Evolutionary conservation across 202 grass and related monocot genomes (phyloP).

Genomic region (Zizania palustris): DNA sequence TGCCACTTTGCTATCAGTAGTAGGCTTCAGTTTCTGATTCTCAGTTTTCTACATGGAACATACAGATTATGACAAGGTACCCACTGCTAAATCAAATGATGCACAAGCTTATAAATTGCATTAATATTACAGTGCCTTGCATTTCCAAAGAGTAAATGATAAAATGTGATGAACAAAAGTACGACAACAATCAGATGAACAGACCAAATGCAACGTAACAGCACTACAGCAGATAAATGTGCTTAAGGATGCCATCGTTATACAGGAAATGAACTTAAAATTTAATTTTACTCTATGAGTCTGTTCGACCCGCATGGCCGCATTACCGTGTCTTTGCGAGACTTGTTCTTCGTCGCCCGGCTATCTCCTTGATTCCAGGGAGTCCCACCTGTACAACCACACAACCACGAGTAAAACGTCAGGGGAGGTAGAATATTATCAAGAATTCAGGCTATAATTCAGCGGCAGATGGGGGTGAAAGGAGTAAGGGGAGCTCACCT

Average conservation of each 20-base stretch:
- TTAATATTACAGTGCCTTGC: not conserved
- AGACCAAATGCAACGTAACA: not conserved
- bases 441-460: not conserved
- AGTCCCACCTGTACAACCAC: slow-evolving; percentile 17
- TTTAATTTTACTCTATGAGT: not conserved
- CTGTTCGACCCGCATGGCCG: too few relatives aligned
- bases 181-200: not conserved
- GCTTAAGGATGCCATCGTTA: not conserved
- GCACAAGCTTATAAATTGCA: not conserved
- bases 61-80: slow-evolving; percentile 1
- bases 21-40: slow-evolving; percentile 21
- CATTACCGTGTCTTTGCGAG: slow-evolving; percentile 40
- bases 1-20: slow-evolving; percentile 36
- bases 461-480: not conserved
- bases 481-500: not conserved
- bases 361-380: slow-evolving; percentile 29
- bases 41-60: slow-evolving; percentile 57
- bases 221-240: not conserved
- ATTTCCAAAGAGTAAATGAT: not conserved
- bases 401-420: slow-evolving; percentile 1
- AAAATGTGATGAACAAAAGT: not conserved
- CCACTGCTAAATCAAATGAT: not conserved
- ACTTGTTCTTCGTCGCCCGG: slow-evolving; percentile 45
- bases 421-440: not conserved
- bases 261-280: not conserved